phyloP scores from a whole-genome alignment of 805 yeast genomes.

The Ogataea ganodermae region DNA sequence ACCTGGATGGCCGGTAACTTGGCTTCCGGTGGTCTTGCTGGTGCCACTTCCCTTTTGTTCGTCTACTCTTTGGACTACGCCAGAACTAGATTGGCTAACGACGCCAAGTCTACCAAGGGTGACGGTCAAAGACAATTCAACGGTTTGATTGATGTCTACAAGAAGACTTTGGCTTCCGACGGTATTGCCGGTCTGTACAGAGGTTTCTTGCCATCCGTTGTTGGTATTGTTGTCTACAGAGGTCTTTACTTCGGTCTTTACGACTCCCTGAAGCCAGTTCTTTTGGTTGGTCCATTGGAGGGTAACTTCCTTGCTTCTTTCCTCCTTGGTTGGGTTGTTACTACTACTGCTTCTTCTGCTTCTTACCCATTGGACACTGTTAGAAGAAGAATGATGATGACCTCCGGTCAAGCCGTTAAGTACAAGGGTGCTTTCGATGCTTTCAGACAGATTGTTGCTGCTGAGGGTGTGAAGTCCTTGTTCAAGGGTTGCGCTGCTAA shows the following conservation, averaged over 20 bases:
- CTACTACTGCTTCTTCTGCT: conserved; percentile 98
- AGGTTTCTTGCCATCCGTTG: conserved; percentile 98
- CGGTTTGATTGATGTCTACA: conserved; percentile 96
- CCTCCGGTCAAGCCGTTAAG: conserved; percentile 98
- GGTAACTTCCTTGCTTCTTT: conserved; percentile 94
- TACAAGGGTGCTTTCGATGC: conserved; percentile 95
- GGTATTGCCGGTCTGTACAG: conserved; percentile 99
- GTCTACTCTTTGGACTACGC: conserved; percentile 98
- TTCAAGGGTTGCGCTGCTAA: conserved; percentile 99
- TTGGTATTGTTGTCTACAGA: conserved; percentile 98
- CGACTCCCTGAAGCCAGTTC: conserved; percentile 95
- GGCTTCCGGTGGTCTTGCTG: conserved; percentile 98
- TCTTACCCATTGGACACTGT: conserved; percentile 99
- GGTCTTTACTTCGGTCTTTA: conserved; percentile 98
- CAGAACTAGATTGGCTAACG: conserved; percentile 98
- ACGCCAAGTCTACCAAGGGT: conserved; percentile 88
- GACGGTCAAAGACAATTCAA: conserved; percentile 93
- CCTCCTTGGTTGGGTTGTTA: conserved; percentile 96
- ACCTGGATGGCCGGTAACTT: conserved; percentile 96
- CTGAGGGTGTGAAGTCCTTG: conserved; percentile 90
- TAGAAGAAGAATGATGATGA: conserved; percentile 99
- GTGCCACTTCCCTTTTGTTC: conserved; percentile 91
- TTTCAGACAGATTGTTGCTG: conserved; percentile 87
- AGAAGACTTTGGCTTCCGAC: conserved; percentile 91
- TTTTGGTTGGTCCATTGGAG: conserved; percentile 91